Conservation (phyloP, 2,329 filamentous ascomycete species). For the Botrytis paeoniae region DNA sequence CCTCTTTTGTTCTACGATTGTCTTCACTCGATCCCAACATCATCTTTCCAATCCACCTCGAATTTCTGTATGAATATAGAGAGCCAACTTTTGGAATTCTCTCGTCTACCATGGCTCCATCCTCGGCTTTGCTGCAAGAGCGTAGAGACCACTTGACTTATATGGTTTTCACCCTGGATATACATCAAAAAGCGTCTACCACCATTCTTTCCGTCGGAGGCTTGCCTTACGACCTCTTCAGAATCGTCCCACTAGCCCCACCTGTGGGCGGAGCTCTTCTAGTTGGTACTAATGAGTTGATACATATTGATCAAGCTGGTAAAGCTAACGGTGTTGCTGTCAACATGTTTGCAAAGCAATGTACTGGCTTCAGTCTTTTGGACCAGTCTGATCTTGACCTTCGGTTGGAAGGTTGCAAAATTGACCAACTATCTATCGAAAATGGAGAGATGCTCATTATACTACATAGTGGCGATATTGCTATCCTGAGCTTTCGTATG, state of each 20-base stretch:
- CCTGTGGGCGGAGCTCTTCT: slow-evolving; percentile 88
- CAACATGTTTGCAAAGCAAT: slow-evolving; percentile 81
- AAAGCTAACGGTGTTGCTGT: slow-evolving; percentile 91
- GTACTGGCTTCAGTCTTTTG: slow-evolving; percentile 77
- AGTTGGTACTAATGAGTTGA: slow-evolving; percentile 82
- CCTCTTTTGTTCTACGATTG: slow-evolving; percentile 90
- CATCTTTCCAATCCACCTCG: slow-evolving; percentile 84
- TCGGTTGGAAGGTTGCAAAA: slow-evolving; percentile 74
- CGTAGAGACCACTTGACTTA: slow-evolving; percentile 85
- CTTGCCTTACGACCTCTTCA: slow-evolving; percentile 82
- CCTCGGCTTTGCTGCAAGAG: slow-evolving; percentile 68
- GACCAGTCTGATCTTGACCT: slow-evolving; percentile 82
- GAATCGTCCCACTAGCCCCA: slow-evolving; percentile 75
- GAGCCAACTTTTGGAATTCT: slow-evolving; percentile 96
- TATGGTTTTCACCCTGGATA: slow-evolving; percentile 90
- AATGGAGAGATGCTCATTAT: slow-evolving; percentile 83
- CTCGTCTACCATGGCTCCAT: slow-evolving; percentile 70
- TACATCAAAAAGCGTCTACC: slow-evolving; percentile 90
- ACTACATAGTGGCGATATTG: slow-evolving; percentile 70
- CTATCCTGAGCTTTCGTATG: slow-evolving; percentile 75
- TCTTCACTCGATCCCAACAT: slow-evolving; percentile 84
- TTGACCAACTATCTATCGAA: slow-evolving; percentile 74
- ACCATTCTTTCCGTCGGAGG: slow-evolving; percentile 82
- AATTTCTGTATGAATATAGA: slow-evolving; percentile 93
- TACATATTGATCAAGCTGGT: slow-evolving; percentile 94